Base-by-base conservation (phyloP, 2,329 filamentous ascomycete genomes). In the Venturia pyrina region DNA sequence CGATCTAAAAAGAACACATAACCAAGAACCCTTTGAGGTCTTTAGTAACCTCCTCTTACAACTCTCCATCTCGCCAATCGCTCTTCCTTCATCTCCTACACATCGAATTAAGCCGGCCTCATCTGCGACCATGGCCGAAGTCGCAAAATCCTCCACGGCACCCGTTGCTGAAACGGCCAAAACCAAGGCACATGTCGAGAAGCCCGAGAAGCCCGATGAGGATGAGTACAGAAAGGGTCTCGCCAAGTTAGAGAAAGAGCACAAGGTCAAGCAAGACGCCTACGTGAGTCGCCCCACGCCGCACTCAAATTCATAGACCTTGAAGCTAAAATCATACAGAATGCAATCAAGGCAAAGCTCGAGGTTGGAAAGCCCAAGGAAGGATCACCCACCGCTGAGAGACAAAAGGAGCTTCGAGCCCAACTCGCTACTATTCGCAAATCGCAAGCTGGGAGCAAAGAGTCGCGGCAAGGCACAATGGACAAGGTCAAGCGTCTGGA, bases 401-500 rank as follows among this genome's bases (percentile, higher is more conserved):
- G 88, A 75, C 90, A 92, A 74, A 85, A 91, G 76, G 91, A 96
- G 77, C 87, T 98, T 70, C 89, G 91, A 72, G 81, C 86, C 65
- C 86, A 98, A 79, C 85, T 92, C 72, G 89, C 88, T 75, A 85
- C 89, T 70, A 97, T 99, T 78, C 89, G 90, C 69, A 85, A 88
- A 77, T 89, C 95, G 81, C 95, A 98, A 81, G 88, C 88, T 71
- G 88, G 86, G 67, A 90, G 91, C 81, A 99, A 99, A 84, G 85
- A 87, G 67, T 87, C 89, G 65, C 89, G 93, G 66, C 85, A 83
- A 71, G 83, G 84, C 74, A 88, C 93, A 77, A 85, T 91, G 73
- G 93, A 97, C 73, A 91, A 96, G 80, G 90, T 97, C 81, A 96
- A 95, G 85, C 87, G 88, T 71, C 86, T 96, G 67, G 93, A 98